These are phyloP conservation scores for Phyllosticta paracitricarpa DNA, from an alignment of 2,329 filamentous ascomycete species.

Conservation along the genomic window DNA sequence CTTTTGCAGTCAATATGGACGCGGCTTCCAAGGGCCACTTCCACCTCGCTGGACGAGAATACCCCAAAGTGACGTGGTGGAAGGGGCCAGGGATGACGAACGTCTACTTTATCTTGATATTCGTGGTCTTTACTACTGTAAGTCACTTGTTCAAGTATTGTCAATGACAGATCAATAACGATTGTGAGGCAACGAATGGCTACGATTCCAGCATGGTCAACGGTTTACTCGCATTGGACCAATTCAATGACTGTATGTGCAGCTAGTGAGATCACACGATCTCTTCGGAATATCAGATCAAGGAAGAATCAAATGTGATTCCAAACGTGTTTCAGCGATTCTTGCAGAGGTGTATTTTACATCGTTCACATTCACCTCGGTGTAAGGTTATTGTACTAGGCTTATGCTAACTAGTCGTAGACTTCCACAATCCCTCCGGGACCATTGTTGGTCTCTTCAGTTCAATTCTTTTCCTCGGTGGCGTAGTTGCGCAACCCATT, in stretches of 20 bases:
- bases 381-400: too few species aligned
- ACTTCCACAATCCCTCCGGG: conserved; percentile 17
- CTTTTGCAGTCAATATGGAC: conserved; percentile 16
- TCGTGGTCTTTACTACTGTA: conserved; percentile 18
- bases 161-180: neutral
- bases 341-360: neutral
- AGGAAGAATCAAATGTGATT: neutral
- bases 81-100: conserved; percentile 19
- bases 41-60: conserved; percentile 21
- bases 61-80: conserved; percentile 23
- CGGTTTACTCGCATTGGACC: conserved; percentile 17
- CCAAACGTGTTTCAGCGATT: neutral
- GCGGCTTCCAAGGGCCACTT: conserved; percentile 23
- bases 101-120: conserved; percentile 23
- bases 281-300: neutral
- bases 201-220: conserved; percentile 18
- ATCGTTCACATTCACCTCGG: neutral
- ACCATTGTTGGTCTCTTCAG: conserved; percentile 18
- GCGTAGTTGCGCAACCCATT: conserved; percentile 17
- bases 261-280: conserved; percentile 18
- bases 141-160: neutral
- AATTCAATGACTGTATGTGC: conserved; percentile 16
- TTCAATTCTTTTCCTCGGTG: conserved; percentile 19
- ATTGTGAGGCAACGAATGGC: conserved; percentile 4
- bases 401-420: conserved; percentile 3